phyloP scores from a whole-genome alignment of 2,329 filamentous ascomycete species.

The Aspergillus chevalieri region DNA sequence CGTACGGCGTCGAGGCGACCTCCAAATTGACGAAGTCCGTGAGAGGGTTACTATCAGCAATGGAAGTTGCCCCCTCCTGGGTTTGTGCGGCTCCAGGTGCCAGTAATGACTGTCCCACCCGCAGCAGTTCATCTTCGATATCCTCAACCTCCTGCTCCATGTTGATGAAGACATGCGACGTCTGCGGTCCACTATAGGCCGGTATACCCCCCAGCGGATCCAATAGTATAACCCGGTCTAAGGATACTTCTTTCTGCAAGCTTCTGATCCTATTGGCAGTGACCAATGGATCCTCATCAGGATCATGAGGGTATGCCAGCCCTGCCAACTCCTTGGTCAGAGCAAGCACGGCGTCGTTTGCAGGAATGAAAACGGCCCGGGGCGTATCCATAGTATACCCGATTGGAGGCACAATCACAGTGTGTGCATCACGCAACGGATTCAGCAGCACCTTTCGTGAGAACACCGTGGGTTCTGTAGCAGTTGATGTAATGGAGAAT shows the following conservation, averaged over 20 bases:
- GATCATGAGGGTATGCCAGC: constrained; percentile 45
- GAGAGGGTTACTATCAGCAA: constrained; percentile 37
- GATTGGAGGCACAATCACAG: constrained; percentile 63
- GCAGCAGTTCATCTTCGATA: constrained; percentile 58
- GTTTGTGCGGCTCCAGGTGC: constrained; percentile 13
- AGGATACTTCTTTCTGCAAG: constrained; percentile 50
- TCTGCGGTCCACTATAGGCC: constrained; percentile 51
- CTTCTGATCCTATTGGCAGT: constrained; percentile 34
- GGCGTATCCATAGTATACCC: constrained; percentile 52
- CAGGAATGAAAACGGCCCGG: constrained; percentile 43
- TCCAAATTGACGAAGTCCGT: constrained; percentile 37
- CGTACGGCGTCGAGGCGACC: constrained; percentile 16
- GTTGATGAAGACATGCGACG: constrained; percentile 81
- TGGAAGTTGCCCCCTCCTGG: constrained; percentile 10
- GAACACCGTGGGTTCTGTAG: constrained; percentile 27
- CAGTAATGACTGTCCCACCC: constrained; percentile 16
- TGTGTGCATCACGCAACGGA: constrained; percentile 61
- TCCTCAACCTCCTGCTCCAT: constrained; percentile 79
- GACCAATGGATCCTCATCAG: constrained; percentile 39
- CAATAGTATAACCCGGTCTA: constrained; percentile 84
- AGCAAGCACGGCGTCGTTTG: constrained; percentile 65
- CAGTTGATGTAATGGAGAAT: constrained; percentile 34
- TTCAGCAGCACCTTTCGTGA: constrained; percentile 54
- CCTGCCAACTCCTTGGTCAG: constrained; percentile 71
- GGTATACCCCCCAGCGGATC: constrained; percentile 85